Base-by-base conservation (phyloP, 2,329 filamentous ascomycete species). In the Aspergillus cejpii region DNA sequence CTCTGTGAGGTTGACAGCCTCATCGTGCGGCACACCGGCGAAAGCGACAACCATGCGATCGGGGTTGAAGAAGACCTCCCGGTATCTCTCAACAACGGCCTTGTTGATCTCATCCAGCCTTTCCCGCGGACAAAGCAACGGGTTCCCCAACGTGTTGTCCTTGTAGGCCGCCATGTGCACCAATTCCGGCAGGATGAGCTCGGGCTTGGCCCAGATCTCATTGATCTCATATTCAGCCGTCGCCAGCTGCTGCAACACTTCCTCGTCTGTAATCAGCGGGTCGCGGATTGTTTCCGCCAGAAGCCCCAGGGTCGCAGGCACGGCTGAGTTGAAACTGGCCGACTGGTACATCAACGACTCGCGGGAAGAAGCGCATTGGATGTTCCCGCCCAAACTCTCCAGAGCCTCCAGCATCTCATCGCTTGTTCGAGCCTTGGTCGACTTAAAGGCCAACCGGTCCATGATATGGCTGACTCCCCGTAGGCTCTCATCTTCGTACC, bases 341-440 rank as follows among this genome's bases (percentile, higher is more conserved):
- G 89, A 87, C 69, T 98, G 92, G 74, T 98, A 98, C 92, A 98
- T 98, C 71, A 98, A 80, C 45, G 88, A 88, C 70, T 98, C 92
- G 53, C 92, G 79, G 1, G 89, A 94, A 1, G 90, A 96, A 8
- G 91, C 90, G 70, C 92, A 98, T 70, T 97, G 90, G 48, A 98
- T 91, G 65, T 96, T 96, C 24, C 92, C 92, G 27, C 92, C 92
- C 2, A 98, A 74, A 0, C 83, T 84, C 69, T 97, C 92, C 26
- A 96, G 78, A 26, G 83, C 76, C 67, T 95, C 88, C 15, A 95
- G 74, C 82, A 97, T 92, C 56, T 89, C 76, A 67, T 96, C 90
- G 44, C 83, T 81, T 0, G 80, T 80, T 49, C 83, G 81, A 27
- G 74, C 73, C 26, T 77, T 77, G 0, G 92, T 97, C 17, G 80